Evolutionary conservation across 805 yeast genomes (phyloP), one percentile per base, ranked within the genome.

Genomic region (Groenewaldozyma tartarivorans): DNA sequence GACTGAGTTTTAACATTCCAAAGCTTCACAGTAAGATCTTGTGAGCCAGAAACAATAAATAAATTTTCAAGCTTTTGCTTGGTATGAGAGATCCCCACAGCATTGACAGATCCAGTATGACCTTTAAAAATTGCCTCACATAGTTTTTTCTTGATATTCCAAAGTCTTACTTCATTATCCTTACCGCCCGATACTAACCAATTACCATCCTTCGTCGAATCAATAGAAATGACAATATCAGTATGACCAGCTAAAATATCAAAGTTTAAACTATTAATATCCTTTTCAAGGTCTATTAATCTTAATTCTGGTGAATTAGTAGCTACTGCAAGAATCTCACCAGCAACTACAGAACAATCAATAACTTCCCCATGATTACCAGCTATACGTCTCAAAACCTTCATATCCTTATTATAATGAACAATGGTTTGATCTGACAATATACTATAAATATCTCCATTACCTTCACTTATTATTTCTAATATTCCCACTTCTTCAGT

Each of bases 321-420:
- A 1, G 97, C 96, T 48, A 92, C 60, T 3, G 94, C 97, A 35
- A 90, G 58, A 24, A 48, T 52, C 19, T 67, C 55, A 5, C 85
- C 84, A 0, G 92, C 92, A 24, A 79, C 80, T 54, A 77, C 81
- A 49, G 77, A 74, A 65, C 87, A 71, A 57, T 38, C 97, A 2
- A 96, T 95, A 52, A 92, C 79, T 20, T 92, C 90, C 43, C 96
- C 97, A 62, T 90, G 95, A 60, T 87, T 87, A 50, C 96, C 96
- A 1, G 96, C 92, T 50, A 87, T 68, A 33, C 75, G 70, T 41
- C 77, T 67, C 5, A 60, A 52, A 2, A 72, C 56, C 31, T 34
- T 13, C 18, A 16, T 71, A 68, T n/a, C 81, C 56, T 20, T 29
- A 33, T 69, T 68, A 19, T 78, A 56, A 48, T 74, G 67, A 20